Base-by-base conservation (phyloP, 176 grass and related monocot genomes). In the Olyra latifolia region DNA sequence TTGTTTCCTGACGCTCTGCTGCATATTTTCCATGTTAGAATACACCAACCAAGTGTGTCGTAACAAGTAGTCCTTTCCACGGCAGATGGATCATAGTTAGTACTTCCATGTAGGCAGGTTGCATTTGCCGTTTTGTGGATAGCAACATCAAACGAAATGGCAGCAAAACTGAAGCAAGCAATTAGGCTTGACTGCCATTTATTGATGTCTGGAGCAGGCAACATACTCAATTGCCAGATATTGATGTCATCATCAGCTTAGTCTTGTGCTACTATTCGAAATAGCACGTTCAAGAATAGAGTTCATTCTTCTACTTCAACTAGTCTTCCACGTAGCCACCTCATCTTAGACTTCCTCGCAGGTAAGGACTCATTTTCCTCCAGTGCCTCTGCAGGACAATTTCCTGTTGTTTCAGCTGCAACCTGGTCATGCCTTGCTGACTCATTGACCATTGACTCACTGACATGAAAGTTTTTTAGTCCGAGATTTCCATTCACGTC, bases 251-350 rank as follows among this genome's bases (percentile, higher is more conserved):
- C 7, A 29, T 53, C n/a, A 41, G 27, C 59, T 69, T 27, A 75
- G 13, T 27, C 44, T 20, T 20, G 6, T 53, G 54, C 32, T 42
- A 10, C 41, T 77, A 55, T 45, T 55, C 20, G n/a, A 55, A 55
- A 55, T 2, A 52, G 5, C 49, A 20, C 19, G 43, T 55, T 72
- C 64, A 29, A 50, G 19, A 11, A 40, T 27, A 39, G 19, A 55
- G 9, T 72, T 50, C 54, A 52, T 65, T 75, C 80, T 58, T 88
- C 70, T 71, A 71, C 46, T 83, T 83, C 76, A 70, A 92, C 66
- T 69, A 95, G 53, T 66, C 75, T 87, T 44, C 93, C 93, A 47
- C 84, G 71, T 28, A 95, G 56, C 93, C 93, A 95, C 63, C 83
- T 85, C 72, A 82, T 64, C 74, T 85, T 93, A 64, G 75, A 56